Evolutionary conservation across 768 basidiomycete species (phyloP).

Genomic region (Hericium alpestre): DNA sequence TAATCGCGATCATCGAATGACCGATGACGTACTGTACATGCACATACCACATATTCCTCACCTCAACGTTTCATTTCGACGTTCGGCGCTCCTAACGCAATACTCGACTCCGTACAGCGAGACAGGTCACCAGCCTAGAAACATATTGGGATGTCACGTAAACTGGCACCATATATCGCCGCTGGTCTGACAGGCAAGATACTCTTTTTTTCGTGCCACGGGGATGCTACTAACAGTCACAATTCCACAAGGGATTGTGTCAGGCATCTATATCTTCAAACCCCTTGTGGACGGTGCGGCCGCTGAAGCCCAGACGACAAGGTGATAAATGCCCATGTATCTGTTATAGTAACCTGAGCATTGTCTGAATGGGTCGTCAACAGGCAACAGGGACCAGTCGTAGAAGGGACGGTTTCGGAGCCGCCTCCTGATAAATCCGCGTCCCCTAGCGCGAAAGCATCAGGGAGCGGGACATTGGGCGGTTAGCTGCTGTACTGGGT

Average conservation of each 20-base stretch:
- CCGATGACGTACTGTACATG: background rate
- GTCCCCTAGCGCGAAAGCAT: no score
- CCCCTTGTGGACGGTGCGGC: background rate
- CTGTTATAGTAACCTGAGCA: no score
- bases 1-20: background rate
- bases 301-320: background rate
- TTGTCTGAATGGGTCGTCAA: no score
- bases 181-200: slow-evolving; percentile 46
- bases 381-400: no score
- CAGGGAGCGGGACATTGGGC: no score
- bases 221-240: background rate
- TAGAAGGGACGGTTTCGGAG: background rate
- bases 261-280: slow-evolving; percentile 8
- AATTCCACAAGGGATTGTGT: slow-evolving; percentile 4
- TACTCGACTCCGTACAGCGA: no score
- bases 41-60: background rate
- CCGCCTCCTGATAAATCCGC: no score
- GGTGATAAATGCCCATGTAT: background rate
- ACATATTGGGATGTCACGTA: slow-evolving; percentile 1
- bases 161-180: slow-evolving; percentile 1
- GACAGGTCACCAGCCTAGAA: no score
- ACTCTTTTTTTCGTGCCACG: background rate
- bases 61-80: background rate
- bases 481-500: no score
- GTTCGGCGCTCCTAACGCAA: background rate